Evolutionary conservation across 495 filamentous ascomycete species (phyloP).

Genomic region (Talaromyces adpressus): DNA sequence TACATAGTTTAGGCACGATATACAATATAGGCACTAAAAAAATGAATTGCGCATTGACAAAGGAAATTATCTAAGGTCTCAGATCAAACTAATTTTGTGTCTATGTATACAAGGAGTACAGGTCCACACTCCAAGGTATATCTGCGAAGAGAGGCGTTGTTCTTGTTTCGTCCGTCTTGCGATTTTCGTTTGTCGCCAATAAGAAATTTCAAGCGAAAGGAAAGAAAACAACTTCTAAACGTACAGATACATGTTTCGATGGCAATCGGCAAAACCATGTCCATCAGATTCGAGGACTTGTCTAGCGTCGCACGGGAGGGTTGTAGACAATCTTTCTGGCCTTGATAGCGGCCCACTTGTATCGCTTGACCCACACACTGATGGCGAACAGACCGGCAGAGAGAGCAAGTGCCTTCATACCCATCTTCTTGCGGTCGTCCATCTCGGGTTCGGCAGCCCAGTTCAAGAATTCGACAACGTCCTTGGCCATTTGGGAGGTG

Average conservation of each 20-base stretch:
- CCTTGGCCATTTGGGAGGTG: conserved; percentile 99
- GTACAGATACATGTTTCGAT: conserved; percentile 39
- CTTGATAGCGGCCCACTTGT: conserved; percentile 97
- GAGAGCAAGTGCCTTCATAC: conserved; percentile 82
- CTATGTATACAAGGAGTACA: conserved; percentile 11
- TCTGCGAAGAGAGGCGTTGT: conserved; percentile 9
- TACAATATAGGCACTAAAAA: not conserved
- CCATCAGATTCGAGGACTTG: not conserved
- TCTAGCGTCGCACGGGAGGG: conserved; percentile 53
- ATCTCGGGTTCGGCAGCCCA: conserved; percentile 98
- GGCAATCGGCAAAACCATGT: conserved; percentile 15
- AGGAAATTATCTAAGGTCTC: conserved; percentile 32
- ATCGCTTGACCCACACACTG: conserved; percentile 96
- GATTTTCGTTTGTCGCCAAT: conserved; percentile 14
- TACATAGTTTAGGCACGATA: not conserved
- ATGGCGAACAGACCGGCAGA: conserved; percentile 72
- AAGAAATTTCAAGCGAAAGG: conserved; percentile 32
- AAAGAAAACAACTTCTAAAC: conserved; percentile 33
- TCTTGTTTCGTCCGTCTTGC: conserved; percentile 1
- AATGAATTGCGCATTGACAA: conserved; percentile 20
- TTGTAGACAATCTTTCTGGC: conserved; percentile 86
- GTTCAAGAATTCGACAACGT: conserved; percentile 97
- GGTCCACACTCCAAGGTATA: conserved; percentile 9
- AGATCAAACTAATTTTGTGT: conserved; percentile 19
- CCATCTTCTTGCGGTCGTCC: conserved; percentile 99